Evolutionary conservation across 2,329 filamentous ascomycete species (phyloP).

Genomic region (Talaromyces albobiverticillius): DNA sequence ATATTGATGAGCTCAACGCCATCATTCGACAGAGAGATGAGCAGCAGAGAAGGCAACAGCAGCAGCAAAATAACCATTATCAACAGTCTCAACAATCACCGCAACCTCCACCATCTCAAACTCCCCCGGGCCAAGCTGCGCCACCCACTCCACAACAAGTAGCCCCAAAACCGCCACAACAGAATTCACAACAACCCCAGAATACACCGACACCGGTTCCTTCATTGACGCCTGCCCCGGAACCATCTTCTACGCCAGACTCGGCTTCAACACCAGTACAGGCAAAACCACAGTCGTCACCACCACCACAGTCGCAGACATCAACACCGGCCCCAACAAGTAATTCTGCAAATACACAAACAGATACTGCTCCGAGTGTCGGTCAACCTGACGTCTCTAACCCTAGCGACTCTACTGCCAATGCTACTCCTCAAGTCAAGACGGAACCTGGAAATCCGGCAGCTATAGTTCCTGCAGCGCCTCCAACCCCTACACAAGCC

Average conservation of each 20-base stretch:
- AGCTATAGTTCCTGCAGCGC: neutral
- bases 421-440: conserved; percentile 24
- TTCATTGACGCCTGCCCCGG: conserved; percentile 7
- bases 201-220: neutral
- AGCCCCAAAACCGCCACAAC: neutral
- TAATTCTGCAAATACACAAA: conserved; percentile 9
- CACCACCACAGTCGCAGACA: conserved; percentile 11
- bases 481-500: conserved; percentile 11
- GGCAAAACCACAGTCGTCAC: conserved; percentile 7
- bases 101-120: conserved; percentile 12
- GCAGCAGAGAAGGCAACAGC: conserved; percentile 34
- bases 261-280: conserved; percentile 4
- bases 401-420: neutral
- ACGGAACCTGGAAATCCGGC: conserved; percentile 24
- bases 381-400: conserved; percentile 1
- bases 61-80: conserved; percentile 19
- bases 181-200: conserved; percentile 3
- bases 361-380: neutral
- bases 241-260: conserved; percentile 3
- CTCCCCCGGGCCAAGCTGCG: neutral
- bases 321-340: conserved; percentile 12
- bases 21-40: conserved; percentile 46
- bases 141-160: neutral
- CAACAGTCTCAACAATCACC: conserved; percentile 18
- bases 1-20: conserved; percentile 51